Evolutionary conservation across 257 asterid genomes (phyloP), one percentile per base, ranked within the genome.

Genomic region (Solanum pennellii): DNA sequence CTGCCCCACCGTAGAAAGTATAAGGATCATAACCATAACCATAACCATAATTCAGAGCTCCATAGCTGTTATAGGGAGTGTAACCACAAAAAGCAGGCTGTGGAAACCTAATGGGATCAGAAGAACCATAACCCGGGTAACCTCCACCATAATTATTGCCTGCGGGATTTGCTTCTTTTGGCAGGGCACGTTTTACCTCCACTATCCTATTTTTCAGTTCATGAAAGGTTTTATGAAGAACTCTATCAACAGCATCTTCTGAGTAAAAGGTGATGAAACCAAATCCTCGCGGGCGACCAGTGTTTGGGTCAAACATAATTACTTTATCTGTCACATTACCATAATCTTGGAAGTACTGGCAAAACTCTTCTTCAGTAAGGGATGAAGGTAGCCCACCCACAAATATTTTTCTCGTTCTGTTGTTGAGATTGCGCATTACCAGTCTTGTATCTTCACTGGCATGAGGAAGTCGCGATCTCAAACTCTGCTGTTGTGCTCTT

Each of bases 141-240:
- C 94, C 93, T 66, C 96, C 95, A 65, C 89, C 72, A 44, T 94
- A 91, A 15, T 87, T 47, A 45, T 94, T 92, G 42, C 94, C 96
- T 83, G 98, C 95, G 60, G 98, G 92, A 89, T 88, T 93, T 82
- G 95, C 91, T 83, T 95, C 99, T 91, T 95, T 96, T 37, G 99
- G 99, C 73, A 93, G 95, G 73, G 99, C 99, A 52, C 96, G 96
- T 89, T 96, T 96, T 83, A 96, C 99, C 92, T 96, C 99, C 76
- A 96, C 99, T 87, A 94, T 97, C 90, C 94, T 96, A 39, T 96
- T 98, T 80, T 89, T 91, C 89, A 96, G 89, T 66, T 96, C 98
- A 83, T 96, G 98, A 88, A 94, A 95, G 15, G 93, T 93, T 89
- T 96, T 95, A 90, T 93, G 98, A 31, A 96, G 89, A 85, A 96